Percentiles rank a stretch among this genome's conserved stretches.
Evolutionary conservation across 1,284 basidiomycete genomes (phyloP).

Genomic region (Ustilago xerochloae): DNA sequence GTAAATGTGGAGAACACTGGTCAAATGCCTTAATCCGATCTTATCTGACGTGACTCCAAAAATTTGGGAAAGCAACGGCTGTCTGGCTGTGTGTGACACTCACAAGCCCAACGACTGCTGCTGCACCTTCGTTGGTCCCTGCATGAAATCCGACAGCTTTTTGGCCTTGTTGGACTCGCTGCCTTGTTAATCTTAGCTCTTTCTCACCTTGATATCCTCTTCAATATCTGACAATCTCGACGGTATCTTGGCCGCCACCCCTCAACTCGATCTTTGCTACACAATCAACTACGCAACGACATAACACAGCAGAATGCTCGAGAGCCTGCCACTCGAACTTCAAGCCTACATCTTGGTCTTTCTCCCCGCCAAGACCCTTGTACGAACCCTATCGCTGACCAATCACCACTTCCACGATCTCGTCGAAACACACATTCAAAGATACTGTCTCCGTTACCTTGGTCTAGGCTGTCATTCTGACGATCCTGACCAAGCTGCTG

Average conservation of each 20-base stretch:
- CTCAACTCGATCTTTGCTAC: not conserved
- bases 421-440: slow-evolving; percentile 46
- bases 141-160: slow-evolving; percentile 17
- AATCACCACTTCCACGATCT: slow-evolving; percentile 47
- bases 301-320: slow-evolving; percentile 23
- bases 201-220: not conserved
- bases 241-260: not conserved
- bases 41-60: not conserved
- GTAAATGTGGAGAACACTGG: slow-evolving; percentile 19
- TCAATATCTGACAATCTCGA: not conserved
- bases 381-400: slow-evolving; percentile 40
- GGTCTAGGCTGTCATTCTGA: slow-evolving; percentile 20
- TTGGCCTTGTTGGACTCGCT: not conserved
- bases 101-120: not conserved
- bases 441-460: slow-evolving; percentile 40
- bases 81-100: not conserved
- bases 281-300: not conserved
- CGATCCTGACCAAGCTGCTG: slow-evolving; percentile 11
- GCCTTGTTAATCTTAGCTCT: no score
- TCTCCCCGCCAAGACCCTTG: slow-evolving; percentile 34
- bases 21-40: not conserved
- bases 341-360: slow-evolving; percentile 53
- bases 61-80: not conserved
- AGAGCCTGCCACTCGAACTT: slow-evolving; percentile 38
- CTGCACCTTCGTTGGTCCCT: slow-evolving; percentile 14